These are phyloP conservation scores for Crithidia fasciculata DNA, from an alignment of 208 protist species.

Conservation along the genomic window DNA sequence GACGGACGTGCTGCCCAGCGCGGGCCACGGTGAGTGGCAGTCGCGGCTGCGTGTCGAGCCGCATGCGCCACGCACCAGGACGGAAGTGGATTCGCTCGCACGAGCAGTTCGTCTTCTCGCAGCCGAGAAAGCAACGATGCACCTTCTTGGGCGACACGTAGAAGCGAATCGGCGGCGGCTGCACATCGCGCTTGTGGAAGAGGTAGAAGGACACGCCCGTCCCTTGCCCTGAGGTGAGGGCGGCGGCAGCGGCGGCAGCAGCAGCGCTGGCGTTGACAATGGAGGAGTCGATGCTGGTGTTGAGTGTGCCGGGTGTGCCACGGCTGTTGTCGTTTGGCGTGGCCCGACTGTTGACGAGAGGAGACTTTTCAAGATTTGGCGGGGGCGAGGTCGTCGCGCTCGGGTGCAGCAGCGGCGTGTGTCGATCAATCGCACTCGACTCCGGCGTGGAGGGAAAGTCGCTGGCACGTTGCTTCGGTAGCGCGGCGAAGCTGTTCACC, in stretches of 20 bases:
- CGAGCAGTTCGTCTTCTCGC: constrained; percentile 43
- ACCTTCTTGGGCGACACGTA: constrained; percentile 70
- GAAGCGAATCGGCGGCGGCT: constrained; percentile 73
- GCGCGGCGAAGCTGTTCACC: constrained; percentile 5
- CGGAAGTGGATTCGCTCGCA: constrained; percentile 70
- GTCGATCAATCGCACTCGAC: not conserved
- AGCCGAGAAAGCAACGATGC: constrained; percentile 73
- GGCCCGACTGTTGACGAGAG: constrained; percentile 1
- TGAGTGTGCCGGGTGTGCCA: not conserved
- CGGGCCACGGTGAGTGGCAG: constrained; percentile 31
- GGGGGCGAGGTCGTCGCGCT: not conserved
- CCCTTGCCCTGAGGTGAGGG: not conserved
- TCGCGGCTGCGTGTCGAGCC: constrained; percentile 56
- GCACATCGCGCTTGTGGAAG: constrained; percentile 68
- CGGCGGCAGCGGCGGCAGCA: not conserved
- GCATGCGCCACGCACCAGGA: constrained; percentile 54
- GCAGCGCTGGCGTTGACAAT: not conserved
- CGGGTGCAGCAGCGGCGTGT: constrained; percentile 4
- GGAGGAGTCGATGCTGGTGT: constrained; percentile 24
- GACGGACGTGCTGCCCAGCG: constrained; percentile 44
- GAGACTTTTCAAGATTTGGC: constrained; percentile 9
- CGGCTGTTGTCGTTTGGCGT: constrained; percentile 21
- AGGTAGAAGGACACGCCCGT: constrained; percentile 58
- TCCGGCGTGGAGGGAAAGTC: constrained; percentile 18
- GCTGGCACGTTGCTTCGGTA: not conserved